Percentiles rank a stretch among this genome's conserved stretches.
phyloP scores from a whole-genome alignment of 2,329 filamentous ascomycete genomes.

The Fusarium denticulatum region DNA sequence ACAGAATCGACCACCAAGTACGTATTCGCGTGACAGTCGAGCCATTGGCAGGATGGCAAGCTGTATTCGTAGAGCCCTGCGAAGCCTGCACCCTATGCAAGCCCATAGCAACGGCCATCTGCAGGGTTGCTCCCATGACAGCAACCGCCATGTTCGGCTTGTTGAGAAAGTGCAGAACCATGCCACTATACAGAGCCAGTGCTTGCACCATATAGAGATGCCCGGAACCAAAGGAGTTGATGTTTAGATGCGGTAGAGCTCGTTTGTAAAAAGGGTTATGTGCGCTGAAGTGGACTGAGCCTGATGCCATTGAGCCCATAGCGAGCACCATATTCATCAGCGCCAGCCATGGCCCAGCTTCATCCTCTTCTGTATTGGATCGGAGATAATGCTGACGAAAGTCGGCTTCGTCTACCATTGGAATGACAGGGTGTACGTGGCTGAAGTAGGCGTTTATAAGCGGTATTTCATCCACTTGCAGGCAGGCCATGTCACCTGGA shows the following conservation, averaged over 20 bases:
- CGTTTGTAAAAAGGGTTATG: neutral
- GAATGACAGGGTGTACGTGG: neutral
- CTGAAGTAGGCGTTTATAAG: neutral
- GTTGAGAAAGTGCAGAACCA: neutral
- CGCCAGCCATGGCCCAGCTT: neutral
- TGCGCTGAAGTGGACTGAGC: neutral
- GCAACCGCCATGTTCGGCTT: neutral
- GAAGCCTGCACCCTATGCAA: neutral
- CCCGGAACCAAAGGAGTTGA: neutral
- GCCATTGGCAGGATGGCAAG: neutral
- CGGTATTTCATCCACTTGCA: neutral
- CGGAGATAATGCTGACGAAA: neutral
- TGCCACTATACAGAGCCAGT: neutral
- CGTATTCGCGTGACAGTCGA: neutral
- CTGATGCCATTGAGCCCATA: neutral
- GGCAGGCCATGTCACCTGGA: neutral
- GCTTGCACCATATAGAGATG: neutral
- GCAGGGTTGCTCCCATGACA: neutral
- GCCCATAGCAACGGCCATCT: neutral
- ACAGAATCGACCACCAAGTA: neutral
- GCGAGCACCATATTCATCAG: neutral
- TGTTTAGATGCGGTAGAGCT: neutral
- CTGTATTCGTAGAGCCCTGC: neutral
- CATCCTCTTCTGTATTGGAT: neutral
- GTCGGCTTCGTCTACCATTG: neutral